A percentile compares a stretch with the other conserved stretches of the same genome.
phyloP scores from a whole-genome alignment of 2,329 filamentous ascomycete genomes.

The Cladophialophora yegresii region DNA sequence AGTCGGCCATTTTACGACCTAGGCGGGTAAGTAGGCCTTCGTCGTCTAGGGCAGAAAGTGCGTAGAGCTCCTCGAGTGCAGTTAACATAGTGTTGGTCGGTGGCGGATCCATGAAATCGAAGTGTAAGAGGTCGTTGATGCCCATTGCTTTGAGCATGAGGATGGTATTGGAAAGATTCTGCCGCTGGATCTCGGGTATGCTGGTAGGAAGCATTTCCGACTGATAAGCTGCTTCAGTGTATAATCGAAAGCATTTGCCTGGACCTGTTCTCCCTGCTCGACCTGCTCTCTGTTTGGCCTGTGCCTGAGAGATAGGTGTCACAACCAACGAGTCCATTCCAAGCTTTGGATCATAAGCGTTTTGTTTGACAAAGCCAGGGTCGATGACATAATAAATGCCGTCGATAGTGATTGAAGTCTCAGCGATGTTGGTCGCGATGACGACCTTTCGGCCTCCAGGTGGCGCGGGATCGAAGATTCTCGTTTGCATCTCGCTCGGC shows the following conservation, averaged over 20 bases:
- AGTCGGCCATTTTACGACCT: constrained; percentile 96
- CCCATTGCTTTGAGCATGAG: constrained; percentile 99
- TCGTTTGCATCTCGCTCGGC: constrained; percentile 88
- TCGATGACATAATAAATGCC: constrained; percentile 97
- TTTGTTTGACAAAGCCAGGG: constrained; percentile 96
- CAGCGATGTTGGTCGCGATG: constrained; percentile 97
- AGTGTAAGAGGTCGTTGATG: constrained; percentile 94
- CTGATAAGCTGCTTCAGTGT: constrained; percentile 93
- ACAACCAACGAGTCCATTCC: constrained; percentile 97
- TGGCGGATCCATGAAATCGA: constrained; percentile 98
- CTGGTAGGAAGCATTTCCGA: constrained; percentile 96
- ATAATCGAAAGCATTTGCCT: constrained; percentile 92
- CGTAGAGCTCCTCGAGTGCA: constrained; percentile 91
- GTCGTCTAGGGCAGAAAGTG: constrained; percentile 86
- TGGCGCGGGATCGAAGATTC: constrained; percentile 91
- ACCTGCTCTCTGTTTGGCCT: constrained; percentile 91
- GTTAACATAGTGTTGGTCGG: constrained; percentile 98
- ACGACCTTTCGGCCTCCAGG: constrained; percentile 87
- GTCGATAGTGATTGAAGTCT: constrained; percentile 97
- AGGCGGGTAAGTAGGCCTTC: constrained; percentile 90
- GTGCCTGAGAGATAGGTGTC: constrained; percentile 93
- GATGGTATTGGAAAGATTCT: constrained; percentile 90
- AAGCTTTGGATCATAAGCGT: constrained; percentile 92
- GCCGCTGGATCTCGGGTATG: constrained; percentile 93
- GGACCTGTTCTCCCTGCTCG: constrained; percentile 92